Base-by-base conservation (phyloP, 805 yeast species). In the Metschnikowia rubicola region DNA sequence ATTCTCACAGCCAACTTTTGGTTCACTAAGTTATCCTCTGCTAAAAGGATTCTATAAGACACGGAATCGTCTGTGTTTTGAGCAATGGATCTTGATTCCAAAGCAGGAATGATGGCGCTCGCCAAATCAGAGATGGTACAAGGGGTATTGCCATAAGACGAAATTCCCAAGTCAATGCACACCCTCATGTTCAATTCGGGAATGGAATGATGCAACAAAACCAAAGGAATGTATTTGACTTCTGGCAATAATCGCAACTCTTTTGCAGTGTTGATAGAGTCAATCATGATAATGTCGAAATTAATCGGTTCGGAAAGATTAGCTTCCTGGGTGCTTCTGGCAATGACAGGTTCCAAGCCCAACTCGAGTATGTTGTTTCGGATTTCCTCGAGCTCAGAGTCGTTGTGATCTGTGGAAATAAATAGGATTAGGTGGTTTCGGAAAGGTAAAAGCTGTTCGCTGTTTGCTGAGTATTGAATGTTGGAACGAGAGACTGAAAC, bases 91-190 rank as follows among this genome's bases (percentile, higher is more conserved):
- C 94, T 77, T 11, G 89, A 82, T 62, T 88, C 96, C 47, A 88
- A 68, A 0, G 96, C 96, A 2, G 96, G 95, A 43, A 87, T 81
- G 58, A 88, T 74, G 21, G 88, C 87, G 41, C 89, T 84, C 3
- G 94, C 95, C 54, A 88, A 73, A 59, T 89, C 96, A 41, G 84
- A 79, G 10, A 84, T 79, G 0, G 91, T 80, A 61, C 96, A 88
- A 19, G 96, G 96, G 1, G 94, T 86, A 62, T 87, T 88, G 39
- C 96, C 96, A 62, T 86, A 88, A 0, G 94, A 84, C 10, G 92
- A 84, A 46, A 88, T 88, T 58, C 96, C 96, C 52, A 88, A 71
- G 62, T 89, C 96, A 35, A 88, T 74, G 64, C 96, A 89, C 37
- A 83, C 76, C 65, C 88, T 80, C 83, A 88, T 83, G 58, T 85